A percentile compares a stretch with the other conserved stretches of the same genome.
phyloP scores from a whole-genome alignment of 306 rosid species.

The Dalbergia oliveri region DNA sequence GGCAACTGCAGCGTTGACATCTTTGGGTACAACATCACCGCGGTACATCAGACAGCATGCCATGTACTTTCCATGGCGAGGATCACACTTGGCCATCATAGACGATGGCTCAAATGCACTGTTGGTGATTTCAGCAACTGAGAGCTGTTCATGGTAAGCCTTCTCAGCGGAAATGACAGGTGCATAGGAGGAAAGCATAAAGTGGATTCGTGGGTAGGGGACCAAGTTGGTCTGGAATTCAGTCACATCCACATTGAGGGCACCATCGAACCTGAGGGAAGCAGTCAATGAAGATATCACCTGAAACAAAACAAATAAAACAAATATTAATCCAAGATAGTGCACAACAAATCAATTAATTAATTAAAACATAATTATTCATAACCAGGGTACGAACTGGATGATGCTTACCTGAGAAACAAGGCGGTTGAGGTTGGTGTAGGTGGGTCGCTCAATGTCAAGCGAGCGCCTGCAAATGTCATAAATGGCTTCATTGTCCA shows the following conservation, averaged over 20 bases:
- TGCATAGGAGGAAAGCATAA: constrained; percentile 95
- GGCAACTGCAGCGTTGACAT: constrained; percentile 90
- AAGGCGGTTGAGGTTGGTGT: constrained; percentile 91
- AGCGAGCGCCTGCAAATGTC: constrained; percentile 95
- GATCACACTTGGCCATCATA: constrained; percentile 98
- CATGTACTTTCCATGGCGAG: constrained; percentile 96
- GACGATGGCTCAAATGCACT: constrained; percentile 95
- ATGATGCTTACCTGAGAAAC: constrained; percentile 77
- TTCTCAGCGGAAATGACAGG: constrained; percentile 92
- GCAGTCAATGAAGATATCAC: constrained; percentile 92
- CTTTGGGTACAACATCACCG: constrained; percentile 96
- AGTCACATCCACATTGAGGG: constrained; percentile 87
- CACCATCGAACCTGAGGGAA: constrained; percentile 91
- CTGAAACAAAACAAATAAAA: constrained; percentile 40
- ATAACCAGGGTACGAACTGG: background rate
- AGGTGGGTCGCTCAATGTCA: constrained; percentile 92
- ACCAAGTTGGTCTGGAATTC: constrained; percentile 96
- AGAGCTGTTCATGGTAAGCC: constrained; percentile 89
- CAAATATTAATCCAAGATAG: background rate
- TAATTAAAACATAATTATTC: background rate
- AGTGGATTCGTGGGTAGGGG: constrained; percentile 94
- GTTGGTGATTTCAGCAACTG: constrained; percentile 93
- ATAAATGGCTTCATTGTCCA: constrained; percentile 93
- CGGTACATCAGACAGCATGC: constrained; percentile 97
- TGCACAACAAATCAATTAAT: background rate